Percentiles rank a stretch among this genome's conserved stretches.
Evolutionary conservation across 257 asterid genomes (phyloP).

Genomic region (Solanum dulcamara): DNA sequence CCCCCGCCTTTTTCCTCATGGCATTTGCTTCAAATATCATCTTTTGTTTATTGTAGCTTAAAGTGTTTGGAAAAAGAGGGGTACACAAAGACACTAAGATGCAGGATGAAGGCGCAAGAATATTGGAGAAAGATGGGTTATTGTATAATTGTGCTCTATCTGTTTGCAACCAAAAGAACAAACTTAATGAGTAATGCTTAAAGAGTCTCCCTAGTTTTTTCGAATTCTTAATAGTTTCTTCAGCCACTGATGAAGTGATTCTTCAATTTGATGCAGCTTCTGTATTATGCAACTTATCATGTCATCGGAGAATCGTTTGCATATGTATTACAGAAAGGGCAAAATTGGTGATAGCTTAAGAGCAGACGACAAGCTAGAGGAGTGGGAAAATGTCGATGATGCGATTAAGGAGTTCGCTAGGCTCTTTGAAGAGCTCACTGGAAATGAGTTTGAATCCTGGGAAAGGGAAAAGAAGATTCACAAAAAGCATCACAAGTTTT

Average conservation of each 20-base stretch:
- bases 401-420: conserved; percentile 48
- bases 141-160: conserved; percentile 66
- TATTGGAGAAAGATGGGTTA: conserved; percentile 63
- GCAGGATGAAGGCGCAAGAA: conserved; percentile 57
- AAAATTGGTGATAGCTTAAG: conserved; percentile 34
- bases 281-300: conserved; percentile 49
- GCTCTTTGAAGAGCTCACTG: conserved; percentile 48
- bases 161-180: conserved; percentile 28
- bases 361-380: conserved; percentile 42
- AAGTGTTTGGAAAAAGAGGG: conserved; percentile 73
- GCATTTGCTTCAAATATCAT: background rate
- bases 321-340: conserved; percentile 68
- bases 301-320: conserved; percentile 41
- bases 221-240: background rate
- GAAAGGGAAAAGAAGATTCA: conserved; percentile 52
- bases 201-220: too few species aligned
- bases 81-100: conserved; percentile 73
- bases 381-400: conserved; percentile 30
- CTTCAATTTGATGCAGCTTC: conserved; percentile 20
- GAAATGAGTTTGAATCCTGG: conserved; percentile 74
- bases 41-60: conserved; percentile 30
- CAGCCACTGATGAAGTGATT: background rate
- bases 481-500: conserved; percentile 39
- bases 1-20: too few species aligned
- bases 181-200: conserved; percentile 41